Evolutionary conservation across 2,329 filamentous ascomycete species (phyloP).

Genomic region (Xylaria sp.): DNA sequence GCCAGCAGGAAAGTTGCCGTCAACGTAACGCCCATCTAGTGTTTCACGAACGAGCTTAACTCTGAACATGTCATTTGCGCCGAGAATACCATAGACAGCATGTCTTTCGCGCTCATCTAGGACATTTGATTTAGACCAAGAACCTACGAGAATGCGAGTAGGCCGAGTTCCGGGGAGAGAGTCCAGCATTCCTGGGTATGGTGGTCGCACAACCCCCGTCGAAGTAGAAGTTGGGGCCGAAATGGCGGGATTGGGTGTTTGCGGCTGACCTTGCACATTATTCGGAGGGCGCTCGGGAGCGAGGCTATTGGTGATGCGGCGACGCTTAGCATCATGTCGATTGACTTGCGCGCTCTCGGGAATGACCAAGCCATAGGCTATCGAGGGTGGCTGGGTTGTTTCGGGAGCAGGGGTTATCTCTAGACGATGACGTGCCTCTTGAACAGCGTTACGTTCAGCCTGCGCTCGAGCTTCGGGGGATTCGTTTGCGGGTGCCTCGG

Average conservation of each 20-base stretch:
- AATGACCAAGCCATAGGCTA: constrained; percentile 64
- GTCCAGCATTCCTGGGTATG: constrained; percentile 36
- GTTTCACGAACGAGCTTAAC: constrained; percentile 71
- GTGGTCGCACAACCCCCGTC: constrained; percentile 20
- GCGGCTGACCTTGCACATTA: constrained; percentile 16
- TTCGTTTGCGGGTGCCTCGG: constrained; percentile 50
- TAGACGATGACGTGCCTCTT: constrained; percentile 60
- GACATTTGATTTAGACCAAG: constrained; percentile 67
- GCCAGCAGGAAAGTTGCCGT: constrained; percentile 70
- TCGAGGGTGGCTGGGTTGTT: constrained; percentile 55
- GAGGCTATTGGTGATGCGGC: constrained; percentile 56
- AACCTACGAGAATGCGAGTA: constrained; percentile 68
- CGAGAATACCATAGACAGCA: constrained; percentile 71
- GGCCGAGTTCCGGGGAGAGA: constrained; percentile 63
- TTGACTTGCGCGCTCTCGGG: constrained; percentile 56
- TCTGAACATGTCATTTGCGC: constrained; percentile 72
- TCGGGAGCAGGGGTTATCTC: constrained; percentile 58
- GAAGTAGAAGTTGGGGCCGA: constrained; percentile 14
- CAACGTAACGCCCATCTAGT: constrained; percentile 66
- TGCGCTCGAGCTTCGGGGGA: constrained; percentile 54
- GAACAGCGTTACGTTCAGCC: constrained; percentile 57
- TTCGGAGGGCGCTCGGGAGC: constrained; percentile 46
- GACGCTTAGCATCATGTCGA: constrained; percentile 59
- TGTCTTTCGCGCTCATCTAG: constrained; percentile 63
- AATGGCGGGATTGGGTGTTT: constrained; percentile 11